Evolutionary conservation across 2,329 filamentous ascomycete species (phyloP), one percentile per base, ranked within the genome.

Genomic region (Volutella citrinella): DNA sequence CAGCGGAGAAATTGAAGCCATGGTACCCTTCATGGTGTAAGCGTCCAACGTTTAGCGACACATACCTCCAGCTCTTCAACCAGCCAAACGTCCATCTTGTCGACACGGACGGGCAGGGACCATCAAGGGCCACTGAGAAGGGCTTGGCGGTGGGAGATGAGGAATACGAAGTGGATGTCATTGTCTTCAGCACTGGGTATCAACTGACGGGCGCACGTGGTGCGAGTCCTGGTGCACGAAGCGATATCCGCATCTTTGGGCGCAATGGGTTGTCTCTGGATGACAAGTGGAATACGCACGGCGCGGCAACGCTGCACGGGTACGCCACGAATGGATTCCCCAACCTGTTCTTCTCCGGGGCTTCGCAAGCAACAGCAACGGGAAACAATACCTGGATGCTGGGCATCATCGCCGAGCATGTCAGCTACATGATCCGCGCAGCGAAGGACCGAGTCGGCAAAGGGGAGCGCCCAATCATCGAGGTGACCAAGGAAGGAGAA

Each of bases 1-100:
- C 66, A 0, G 78, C 78, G 0, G 63, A 67, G 19, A 64, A 56
- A 6, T 63, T 82, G 5, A 76, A 78, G 50, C 61, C 76, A 0
- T 80, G 74, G 74, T 83, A 82, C 47, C 68, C 73, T 1, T 57
- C 59, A 0, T 80, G 72, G 69, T 83, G 79, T 61, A 84, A 84
- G 54, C 69, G 80, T 0, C 78, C 79, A 0, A 69, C 64, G 20
- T 82, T 82, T 55, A 75, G 77, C 53, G 74, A 82, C 46, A 65
- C 70, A 8, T 82, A 78, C 48, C 66, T 83, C 0, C 49, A 64
- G 5, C 45, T 68, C 0, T 84, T 82, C 66, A 84, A 84, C 56
- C 50, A 49, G 18, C 55, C 65, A 0, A 71, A 78, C 43, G 78
- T 84, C 5, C 64, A 67, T 7, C 68, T 84, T 0, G 60, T 84